Base-by-base conservation (phyloP, 331 rosid genomes). In the Erythrophleum ivorense region DNA sequence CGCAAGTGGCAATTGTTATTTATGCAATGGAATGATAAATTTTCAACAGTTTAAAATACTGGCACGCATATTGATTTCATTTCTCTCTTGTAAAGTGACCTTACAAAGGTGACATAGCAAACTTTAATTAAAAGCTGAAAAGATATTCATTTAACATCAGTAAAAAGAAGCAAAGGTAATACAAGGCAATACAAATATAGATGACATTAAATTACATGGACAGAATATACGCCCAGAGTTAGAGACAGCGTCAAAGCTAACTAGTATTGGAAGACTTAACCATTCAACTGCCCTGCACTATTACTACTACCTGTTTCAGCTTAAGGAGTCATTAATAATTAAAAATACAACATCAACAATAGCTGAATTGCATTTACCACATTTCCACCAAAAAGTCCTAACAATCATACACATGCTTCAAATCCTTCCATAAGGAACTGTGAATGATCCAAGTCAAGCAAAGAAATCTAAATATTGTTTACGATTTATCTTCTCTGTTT, bases 311-410 rank as follows among this genome's bases (percentile, higher is more conserved):
- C 75, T 41, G 77, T 55, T 72, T 81, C 84, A 64, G 60, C 77
- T 68, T 74, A 71, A 75, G 40, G 87, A 68, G 59, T 53, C 43
- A 31, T 77, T 78, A 67, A 74, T 79, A 78, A 53, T 53, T 69
- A 75, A 75, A 40, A 69, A 34, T 71, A 75, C 78, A 77, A 79
- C 77, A 82, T 63, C 85, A n/a, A 48, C 57, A 54, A 85, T 86
- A 81, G 58, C 82, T 45, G n/a, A 31, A 18, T 76, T 18, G 59
- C 88, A 52, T 55, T 24, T 79, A 76, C 54, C n/a, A 71, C 18
- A 9, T 2, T 55, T 33, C 50, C 29, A 38, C 86, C 83, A 82
- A 72, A 78, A n/a, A 73, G 16, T 81, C 71, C 41, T 29, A 69
- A 36, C 18, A 7, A 19, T 45, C 55, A 74, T 11, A n/a, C n/a